phyloP scores from a whole-genome alignment of 2,329 filamentous ascomycete genomes.

The Venturia nashicola region DNA sequence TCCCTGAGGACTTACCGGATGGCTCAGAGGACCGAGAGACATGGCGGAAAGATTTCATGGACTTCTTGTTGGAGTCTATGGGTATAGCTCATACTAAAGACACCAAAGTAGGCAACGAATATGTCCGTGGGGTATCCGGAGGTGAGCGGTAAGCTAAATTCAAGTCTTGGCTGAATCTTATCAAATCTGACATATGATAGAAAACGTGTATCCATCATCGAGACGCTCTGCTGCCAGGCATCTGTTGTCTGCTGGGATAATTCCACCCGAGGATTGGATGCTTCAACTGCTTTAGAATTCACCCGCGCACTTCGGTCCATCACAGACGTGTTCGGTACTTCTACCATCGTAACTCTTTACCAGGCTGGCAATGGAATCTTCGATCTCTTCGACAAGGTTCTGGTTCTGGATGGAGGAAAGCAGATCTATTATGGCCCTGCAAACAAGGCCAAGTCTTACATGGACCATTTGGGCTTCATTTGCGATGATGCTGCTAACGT shows the following conservation, averaged over 20 bases:
- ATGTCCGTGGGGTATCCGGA: conserved; percentile 48
- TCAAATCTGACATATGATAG: conserved; percentile 16
- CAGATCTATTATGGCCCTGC: conserved; percentile 66
- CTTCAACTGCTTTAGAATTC: conserved; percentile 47
- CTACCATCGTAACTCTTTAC: conserved; percentile 46
- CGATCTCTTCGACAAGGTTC: conserved; percentile 54
- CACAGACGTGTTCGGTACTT: conserved; percentile 36
- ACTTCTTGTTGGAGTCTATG: conserved; percentile 51
- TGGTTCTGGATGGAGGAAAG: conserved; percentile 58
- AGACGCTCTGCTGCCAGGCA: conserved; percentile 54
- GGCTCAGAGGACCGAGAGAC: conserved; percentile 43
- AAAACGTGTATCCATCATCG: conserved; percentile 48
- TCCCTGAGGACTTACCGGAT: conserved; percentile 48
- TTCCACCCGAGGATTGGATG: conserved; percentile 37
- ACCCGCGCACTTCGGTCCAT: conserved; percentile 38
- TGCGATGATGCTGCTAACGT: conserved; percentile 57
- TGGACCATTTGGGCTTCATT: conserved; percentile 55
- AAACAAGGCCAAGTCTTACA: conserved; percentile 47
- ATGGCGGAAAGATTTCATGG: conserved; percentile 42
- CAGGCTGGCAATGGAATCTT: conserved; percentile 30
- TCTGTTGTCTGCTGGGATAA: conserved; percentile 37
- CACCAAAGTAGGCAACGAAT: conserved; percentile 43
- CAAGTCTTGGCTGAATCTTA: no score
- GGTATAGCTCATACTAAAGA: conserved; percentile 36
- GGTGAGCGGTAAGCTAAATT: conserved; percentile 30